Base-by-base conservation (phyloP, 129 eudicot species). In the Flaveria robusta region DNA sequence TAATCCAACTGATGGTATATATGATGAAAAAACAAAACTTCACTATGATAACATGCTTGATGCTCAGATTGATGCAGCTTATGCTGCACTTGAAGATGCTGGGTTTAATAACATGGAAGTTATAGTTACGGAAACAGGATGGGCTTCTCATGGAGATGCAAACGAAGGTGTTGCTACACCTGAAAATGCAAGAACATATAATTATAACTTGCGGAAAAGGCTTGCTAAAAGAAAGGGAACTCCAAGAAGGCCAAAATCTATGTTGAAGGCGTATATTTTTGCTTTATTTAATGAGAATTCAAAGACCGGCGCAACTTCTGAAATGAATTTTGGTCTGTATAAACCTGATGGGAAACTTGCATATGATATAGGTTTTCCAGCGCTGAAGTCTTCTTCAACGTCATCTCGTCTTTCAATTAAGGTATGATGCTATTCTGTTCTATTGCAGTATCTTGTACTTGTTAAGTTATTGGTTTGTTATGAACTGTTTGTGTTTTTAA, bases 1-100 rank as follows among this genome's bases (percentile, higher is more conserved):
- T 68, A 68, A 87, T 79, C 68, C 83, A 39, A 88, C 78, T 2
- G 76, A 82, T 41, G 97, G 96, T 49, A 82, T 93, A 23, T 41
- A 78, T 52, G 98, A 93, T 76, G 59, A 84, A 45, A 88, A 87
- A 81, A 76, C 90, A 29, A 66, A 81, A 50, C 88, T 93, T 68
- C 97, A 90, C 54, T 93, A 93, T 55, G 98, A 93, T 68, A 93
- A 93, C 85, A 75, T 93, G 88, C 96, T 93, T 50, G 98, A 93
- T 87, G 98, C 98, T 69, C 96, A 88, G 82, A 86, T 93, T 37
- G 98, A 93, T 87, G 96, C 98, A 2, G 85, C 98, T 58, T 93
- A 93, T 83, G 89, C 85, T 56, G 98, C 98, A 34, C 55, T 93
- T 39, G 90, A 93, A 81, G 86, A 88, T 82, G 96, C 93, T 2